Evolutionary conservation across 768 basidiomycete genomes (phyloP).

Genomic region (Tricholoma furcatifolium): DNA sequence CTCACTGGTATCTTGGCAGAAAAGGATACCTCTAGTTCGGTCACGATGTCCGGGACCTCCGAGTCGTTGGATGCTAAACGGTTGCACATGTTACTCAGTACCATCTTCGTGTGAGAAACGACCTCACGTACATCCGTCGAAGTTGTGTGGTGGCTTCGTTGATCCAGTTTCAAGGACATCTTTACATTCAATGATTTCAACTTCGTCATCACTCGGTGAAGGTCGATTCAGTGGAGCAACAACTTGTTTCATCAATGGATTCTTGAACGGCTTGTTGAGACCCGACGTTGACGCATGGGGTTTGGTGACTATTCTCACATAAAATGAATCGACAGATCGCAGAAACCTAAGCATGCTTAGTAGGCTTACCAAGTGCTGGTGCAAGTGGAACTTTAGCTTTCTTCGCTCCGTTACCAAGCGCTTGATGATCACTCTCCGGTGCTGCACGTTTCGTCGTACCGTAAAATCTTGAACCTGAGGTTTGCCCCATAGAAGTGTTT

Average conservation of each 20-base stretch:
- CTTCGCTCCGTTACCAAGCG: conserved; percentile 20
- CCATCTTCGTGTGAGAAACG: neutral
- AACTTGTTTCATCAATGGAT: conserved; percentile 31
- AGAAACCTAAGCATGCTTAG: too few species aligned
- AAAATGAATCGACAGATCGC: neutral
- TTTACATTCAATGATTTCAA: neutral
- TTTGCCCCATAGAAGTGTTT: neutral
- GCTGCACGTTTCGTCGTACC: conserved; percentile 13
- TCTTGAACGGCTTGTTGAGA: conserved; percentile 50
- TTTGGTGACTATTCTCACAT: conserved; percentile 39
- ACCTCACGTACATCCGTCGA: neutral
- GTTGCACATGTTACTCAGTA: neutral
- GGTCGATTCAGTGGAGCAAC: conserved; percentile 11
- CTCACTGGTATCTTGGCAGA: conserved; percentile 44
- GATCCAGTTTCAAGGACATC: too few species aligned
- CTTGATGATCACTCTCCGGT: conserved; percentile 3
- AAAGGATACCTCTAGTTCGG: conserved; percentile 36
- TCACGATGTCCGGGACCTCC: conserved; percentile 26
- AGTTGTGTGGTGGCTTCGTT: too few species aligned
- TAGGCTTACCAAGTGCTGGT: conserved; percentile 30
- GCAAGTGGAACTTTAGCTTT: conserved; percentile 32
- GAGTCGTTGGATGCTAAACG: conserved; percentile 1
- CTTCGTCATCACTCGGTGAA: neutral
- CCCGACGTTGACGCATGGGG: conserved; percentile 38
- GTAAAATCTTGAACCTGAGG: conserved; percentile 3